Conservation (phyloP, 2,329 filamentous ascomycete genomes). For the Trichoderma cornu-damae region DNA sequence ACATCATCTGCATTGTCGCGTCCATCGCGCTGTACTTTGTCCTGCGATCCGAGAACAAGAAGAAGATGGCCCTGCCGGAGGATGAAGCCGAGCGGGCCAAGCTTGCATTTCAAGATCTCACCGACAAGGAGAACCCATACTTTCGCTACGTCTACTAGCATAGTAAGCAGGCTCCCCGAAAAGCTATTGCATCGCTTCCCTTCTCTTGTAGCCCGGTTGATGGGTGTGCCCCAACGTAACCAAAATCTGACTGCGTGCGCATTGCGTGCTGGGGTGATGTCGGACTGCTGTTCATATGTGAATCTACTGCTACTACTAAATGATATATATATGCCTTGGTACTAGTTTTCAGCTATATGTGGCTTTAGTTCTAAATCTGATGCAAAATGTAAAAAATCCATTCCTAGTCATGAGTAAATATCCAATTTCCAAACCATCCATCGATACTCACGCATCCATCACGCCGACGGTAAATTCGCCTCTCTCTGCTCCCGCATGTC, state of each 20-base stretch:
- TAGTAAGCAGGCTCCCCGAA: background rate
- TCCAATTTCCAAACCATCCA: background rate
- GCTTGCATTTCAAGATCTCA: constrained; percentile 62
- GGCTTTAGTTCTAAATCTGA: background rate
- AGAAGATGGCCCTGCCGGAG: constrained; percentile 42
- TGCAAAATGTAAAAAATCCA: background rate
- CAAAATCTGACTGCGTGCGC: background rate
- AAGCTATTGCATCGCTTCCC: no score
- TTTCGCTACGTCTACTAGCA: constrained; percentile 51
- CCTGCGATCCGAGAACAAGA: constrained; percentile 54
- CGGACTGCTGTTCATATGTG: background rate
- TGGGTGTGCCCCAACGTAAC: no score
- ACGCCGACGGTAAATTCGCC: background rate
- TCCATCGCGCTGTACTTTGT: constrained; percentile 54
- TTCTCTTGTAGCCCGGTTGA: background rate
- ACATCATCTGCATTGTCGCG: constrained; percentile 60
- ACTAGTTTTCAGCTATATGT: no score
- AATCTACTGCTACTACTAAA: no score
- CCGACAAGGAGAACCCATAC: constrained; percentile 63
- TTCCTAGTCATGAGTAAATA: background rate
- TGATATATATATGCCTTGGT: no score
- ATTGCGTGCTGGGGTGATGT: background rate
- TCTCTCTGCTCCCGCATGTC: background rate
- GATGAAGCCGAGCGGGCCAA: constrained; percentile 59
- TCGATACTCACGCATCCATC: background rate